These are phyloP conservation scores for Podospora comata DNA, from an alignment of 495 filamentous ascomycete genomes.

Conservation along the genomic window DNA sequence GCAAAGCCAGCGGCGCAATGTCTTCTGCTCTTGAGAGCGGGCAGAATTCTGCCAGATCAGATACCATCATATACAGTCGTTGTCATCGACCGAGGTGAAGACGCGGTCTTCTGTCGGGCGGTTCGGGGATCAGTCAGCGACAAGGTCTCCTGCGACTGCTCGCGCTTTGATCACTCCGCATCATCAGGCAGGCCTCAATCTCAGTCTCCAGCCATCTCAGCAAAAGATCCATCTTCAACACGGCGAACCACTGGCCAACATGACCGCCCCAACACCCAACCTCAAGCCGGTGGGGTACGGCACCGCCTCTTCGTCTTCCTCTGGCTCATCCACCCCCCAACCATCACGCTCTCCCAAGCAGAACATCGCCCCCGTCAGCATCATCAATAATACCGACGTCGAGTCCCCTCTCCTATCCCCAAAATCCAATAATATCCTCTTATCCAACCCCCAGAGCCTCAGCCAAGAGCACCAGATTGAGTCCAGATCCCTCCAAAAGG, in stretches of 20 bases:
- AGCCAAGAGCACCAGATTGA: conserved; percentile 8
- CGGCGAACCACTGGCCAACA: not conserved
- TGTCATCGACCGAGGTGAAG: not conserved
- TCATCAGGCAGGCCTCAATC: too few relatives aligned
- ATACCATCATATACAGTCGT: not conserved
- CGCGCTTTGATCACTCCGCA: too few relatives aligned
- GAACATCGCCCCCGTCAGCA: not conserved
- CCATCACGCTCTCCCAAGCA: not conserved
- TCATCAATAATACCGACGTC: conserved; percentile 22
- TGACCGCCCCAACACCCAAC: not conserved
- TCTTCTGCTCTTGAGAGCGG: not conserved
- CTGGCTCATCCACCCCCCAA: not conserved
- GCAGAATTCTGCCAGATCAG: not conserved
- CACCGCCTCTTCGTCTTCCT: not conserved
- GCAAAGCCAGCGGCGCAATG: not conserved
- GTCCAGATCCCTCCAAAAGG: conserved; percentile 40
- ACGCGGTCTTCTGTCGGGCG: not conserved
- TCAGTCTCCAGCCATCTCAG: too few relatives aligned
- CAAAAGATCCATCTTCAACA: not conserved
- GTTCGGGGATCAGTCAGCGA: not conserved
- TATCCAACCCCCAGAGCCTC: not conserved
- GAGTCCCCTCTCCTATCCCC: conserved; percentile 18
- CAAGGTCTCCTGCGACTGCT: too few relatives aligned
- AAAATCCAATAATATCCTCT: not conserved
- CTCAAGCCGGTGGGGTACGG: not conserved